Percentiles rank a stretch among this genome's conserved stretches.
These are phyloP conservation scores for Sclerotinia glacialis DNA, from an alignment of 2,329 filamentous ascomycete species.

Conservation along the genomic window DNA sequence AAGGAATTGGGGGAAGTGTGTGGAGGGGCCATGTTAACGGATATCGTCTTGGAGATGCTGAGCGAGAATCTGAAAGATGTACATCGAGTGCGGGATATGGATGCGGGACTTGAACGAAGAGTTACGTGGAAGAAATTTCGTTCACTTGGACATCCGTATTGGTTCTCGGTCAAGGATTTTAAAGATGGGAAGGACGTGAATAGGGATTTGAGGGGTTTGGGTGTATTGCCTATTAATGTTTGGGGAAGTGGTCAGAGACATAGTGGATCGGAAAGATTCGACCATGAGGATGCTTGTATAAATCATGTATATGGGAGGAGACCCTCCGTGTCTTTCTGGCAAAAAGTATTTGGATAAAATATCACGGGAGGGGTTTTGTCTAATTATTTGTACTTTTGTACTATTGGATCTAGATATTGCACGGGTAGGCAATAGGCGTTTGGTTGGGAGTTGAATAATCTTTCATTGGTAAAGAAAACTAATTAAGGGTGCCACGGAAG, in stretches of 20 bases:
- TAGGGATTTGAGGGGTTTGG: slow-evolving; percentile 28
- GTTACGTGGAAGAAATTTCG: slow-evolving; percentile 34
- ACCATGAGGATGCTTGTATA: slow-evolving; percentile 28
- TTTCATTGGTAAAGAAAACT: slow-evolving; percentile 10
- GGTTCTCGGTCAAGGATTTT: slow-evolving; percentile 27
- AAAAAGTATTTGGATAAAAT: slow-evolving; percentile 21
- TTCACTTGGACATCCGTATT: slow-evolving; percentile 24
- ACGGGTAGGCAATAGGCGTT: background rate
- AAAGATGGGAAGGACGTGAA: slow-evolving; percentile 19
- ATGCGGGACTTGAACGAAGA: slow-evolving; percentile 31
- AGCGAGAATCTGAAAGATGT: slow-evolving; percentile 24
- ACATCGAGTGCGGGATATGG: slow-evolving; percentile 29
- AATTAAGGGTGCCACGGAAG: slow-evolving; percentile 13
- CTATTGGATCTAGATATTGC: background rate
- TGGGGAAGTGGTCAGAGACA: slow-evolving; percentile 33
- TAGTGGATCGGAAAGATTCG: slow-evolving; percentile 27
- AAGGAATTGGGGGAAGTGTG: slow-evolving; percentile 26
- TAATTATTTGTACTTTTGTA: background rate
- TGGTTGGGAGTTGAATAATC: background rate
- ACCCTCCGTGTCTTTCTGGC: slow-evolving; percentile 11
- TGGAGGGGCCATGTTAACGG: slow-evolving; percentile 32
- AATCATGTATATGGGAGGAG: slow-evolving; percentile 27
- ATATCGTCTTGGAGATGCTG: slow-evolving; percentile 28
- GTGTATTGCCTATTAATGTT: slow-evolving; percentile 31
- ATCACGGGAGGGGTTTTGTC: background rate